Evolutionary conservation across 768 basidiomycete genomes (phyloP), one percentile per base, ranked within the genome.

Genomic region (Hygrocybe punicea): DNA sequence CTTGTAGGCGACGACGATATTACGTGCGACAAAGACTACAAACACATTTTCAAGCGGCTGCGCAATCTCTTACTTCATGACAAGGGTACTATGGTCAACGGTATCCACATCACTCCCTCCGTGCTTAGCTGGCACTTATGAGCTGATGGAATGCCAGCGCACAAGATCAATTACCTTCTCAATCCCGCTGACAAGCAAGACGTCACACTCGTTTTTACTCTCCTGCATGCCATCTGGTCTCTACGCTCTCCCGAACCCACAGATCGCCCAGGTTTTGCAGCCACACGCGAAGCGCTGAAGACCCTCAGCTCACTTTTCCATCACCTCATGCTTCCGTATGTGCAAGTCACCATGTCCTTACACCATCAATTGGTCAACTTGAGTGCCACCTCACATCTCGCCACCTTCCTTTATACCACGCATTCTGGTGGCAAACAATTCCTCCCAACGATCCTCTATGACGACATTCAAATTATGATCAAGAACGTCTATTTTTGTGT

Each of bases 401-500:
- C n/a, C n/a, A n/a, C n/a, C n/a, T n/a, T n/a, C n/a, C n/a, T n/a
- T n/a, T n/a, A n/a, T n/a, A n/a, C n/a, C n/a, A n/a, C n/a, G n/a
- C n/a, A n/a, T n/a, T n/a, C n/a, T n/a, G n/a, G n/a, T n/a, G n/a
- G n/a, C n/a, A n/a, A n/a, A n/a, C n/a, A n/a, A n/a, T n/a, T n/a
- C n/a, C n/a, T n/a, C n/a, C n/a, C n/a, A n/a, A n/a, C n/a, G n/a
- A n/a, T n/a, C n/a, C n/a, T n/a, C n/a, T n/a, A n/a, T n/a, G n/a
- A n/a, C n/a, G n/a, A n/a, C n/a, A n/a, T n/a, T n/a, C n/a, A n/a
- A n/a, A n/a, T n/a, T n/a, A n/a, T n/a, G n/a, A n/a, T n/a, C n/a
- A n/a, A n/a, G 62, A 76, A 76, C 53, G 65, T 56, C 0, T 74
- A 58, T 46, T 75, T 75, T 47, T 76, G 74, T 51, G 65, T 76